Conservation (phyloP, 192 early-diverging fungal genomes). For the Coemansia erecta region DNA sequence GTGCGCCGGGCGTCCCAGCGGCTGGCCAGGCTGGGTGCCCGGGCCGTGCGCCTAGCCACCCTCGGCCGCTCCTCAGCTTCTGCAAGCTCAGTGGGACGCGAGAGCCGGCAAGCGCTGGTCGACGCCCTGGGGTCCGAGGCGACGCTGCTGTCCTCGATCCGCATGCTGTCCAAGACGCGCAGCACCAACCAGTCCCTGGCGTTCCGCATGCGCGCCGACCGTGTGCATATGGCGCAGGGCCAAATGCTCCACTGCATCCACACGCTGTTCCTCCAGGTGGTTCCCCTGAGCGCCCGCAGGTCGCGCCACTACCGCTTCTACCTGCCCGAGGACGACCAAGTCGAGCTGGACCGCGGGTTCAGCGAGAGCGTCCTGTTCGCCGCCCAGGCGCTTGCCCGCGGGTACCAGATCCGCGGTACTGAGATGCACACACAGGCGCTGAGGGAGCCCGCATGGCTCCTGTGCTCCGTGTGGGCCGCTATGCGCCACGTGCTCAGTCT, state of each 20-base stretch:
- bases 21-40: conserved; percentile 9
- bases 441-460: conserved; percentile 51
- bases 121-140: conserved; percentile 28
- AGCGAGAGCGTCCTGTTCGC: conserved; percentile 72
- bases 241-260: conserved; percentile 58
- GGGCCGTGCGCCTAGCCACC: conserved; percentile 5
- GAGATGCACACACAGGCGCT: conserved; percentile 58
- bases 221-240: conserved; percentile 60
- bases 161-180: conserved; percentile 22
- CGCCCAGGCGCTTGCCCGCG: conserved; percentile 61
- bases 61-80: not conserved
- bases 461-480: conserved; percentile 59
- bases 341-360: conserved; percentile 65
- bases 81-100: conserved; percentile 3
- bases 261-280: conserved; percentile 51
- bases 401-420: conserved; percentile 68
- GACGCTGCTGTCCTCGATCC: conserved; percentile 24
- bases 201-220: conserved; percentile 53
- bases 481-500: conserved; percentile 55
- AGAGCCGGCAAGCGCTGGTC: conserved; percentile 8
- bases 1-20: conserved; percentile 25
- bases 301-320: conserved; percentile 58
- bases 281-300: conserved; percentile 37
- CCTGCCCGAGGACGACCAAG: conserved; percentile 66
- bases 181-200: conserved; percentile 21